Evolutionary conservation across 1,284 basidiomycete species (phyloP), one percentile per base, ranked within the genome.

Genomic region (Apiotrichum akiyoshidainum): DNA sequence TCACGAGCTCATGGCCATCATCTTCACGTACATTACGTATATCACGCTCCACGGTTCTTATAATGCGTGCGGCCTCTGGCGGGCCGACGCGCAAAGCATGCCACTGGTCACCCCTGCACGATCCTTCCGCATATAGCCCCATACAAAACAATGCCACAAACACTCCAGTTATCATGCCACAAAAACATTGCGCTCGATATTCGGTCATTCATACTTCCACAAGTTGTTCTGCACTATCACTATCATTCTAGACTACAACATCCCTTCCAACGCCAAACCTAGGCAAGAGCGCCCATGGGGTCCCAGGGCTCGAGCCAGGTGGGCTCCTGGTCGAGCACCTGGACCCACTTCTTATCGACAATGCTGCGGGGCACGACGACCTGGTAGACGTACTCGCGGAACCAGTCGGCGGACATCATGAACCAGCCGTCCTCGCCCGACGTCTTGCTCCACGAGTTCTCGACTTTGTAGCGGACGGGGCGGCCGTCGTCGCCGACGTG

Each of bases 381-480:
- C 85, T 89, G 73, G 60, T 75, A 66, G 13, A 85, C 88, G 65
- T 75, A 92, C 86, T 97, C 83, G 61, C 88, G 85, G 78, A 97
- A 97, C 94, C 94, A 97, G 45, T 81, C 81, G 63, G 89, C 87
- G 47, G 86, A 88, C 90, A 95, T 95, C 67, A 95, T 86, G 79
- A 90, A 93, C 79, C 87, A 97, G 2, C 92, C 94, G 68, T 92
- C 87, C 65, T 91, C 83, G 21, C 94, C 90, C 0, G 82, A 83
- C 0, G 80, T 80, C n/a, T 86, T 84, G 26, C 90, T 89, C 95
- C 94, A 98, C 11, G 86, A 89, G 80, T 98, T 98, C 82, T 98
- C 93, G 13, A 97, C 90, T 77, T 92, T 89, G 83, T 91, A 98
- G 13, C 92, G 83, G 35, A 93, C 79, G 1, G 92, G 87, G 58